phyloP scores from a whole-genome alignment of 2,329 filamentous ascomycete species.

The Sarocladium kiliense region DNA sequence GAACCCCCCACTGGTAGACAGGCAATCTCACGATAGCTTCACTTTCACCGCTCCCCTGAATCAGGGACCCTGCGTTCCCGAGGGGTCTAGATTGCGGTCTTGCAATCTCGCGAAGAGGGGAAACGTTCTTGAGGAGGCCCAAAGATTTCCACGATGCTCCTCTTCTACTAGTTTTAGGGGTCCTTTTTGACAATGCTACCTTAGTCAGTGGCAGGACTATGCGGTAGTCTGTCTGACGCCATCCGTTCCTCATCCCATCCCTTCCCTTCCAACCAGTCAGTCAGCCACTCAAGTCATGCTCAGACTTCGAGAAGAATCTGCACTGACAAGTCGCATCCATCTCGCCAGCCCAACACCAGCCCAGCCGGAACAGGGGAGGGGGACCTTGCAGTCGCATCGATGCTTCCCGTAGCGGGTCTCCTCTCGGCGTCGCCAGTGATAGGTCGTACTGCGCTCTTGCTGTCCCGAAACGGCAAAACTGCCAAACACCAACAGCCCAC shows the following conservation, averaged over 20 bases:
- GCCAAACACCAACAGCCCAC: not conserved
- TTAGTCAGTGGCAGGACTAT: not conserved
- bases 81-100: constrained; percentile 8
- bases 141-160: too few species aligned
- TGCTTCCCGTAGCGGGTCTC: not conserved
- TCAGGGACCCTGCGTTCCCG: constrained; percentile 1
- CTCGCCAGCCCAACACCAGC: not conserved
- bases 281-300: not conserved
- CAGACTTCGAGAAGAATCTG: constrained; percentile 8
- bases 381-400: not conserved
- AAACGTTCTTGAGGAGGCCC: not conserved
- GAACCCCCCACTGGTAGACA: not conserved
- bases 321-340: not conserved
- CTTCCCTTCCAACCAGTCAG: not conserved
- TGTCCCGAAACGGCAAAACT: constrained; percentile 8
- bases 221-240: not conserved
- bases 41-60: constrained; percentile 4
- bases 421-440: constrained; percentile 3
- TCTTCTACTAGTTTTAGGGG: not conserved
- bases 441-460: not conserved
- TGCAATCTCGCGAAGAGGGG: constrained; percentile 3
- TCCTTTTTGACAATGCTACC: not conserved
- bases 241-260: not conserved
- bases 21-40: constrained; percentile 10
- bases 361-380: too few species aligned